Base-by-base conservation (phyloP, 139 green algal species). In the Coelastrella sp. region DNA sequence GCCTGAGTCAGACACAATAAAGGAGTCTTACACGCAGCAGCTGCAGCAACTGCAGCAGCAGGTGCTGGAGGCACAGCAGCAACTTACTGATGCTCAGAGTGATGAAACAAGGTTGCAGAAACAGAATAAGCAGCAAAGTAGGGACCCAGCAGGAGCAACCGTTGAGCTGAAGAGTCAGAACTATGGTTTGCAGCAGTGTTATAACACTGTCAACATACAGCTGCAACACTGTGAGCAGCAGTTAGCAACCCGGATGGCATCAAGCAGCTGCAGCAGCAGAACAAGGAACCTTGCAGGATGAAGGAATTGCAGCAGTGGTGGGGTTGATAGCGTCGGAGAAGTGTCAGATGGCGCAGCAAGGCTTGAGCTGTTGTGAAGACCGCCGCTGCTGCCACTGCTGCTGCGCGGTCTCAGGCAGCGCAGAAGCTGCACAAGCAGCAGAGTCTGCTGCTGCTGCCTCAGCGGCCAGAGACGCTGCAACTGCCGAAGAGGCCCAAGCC, bases 291-390 rank as follows among this genome's bases (percentile, higher is more conserved):
- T n/a, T 75, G 80, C 3, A 59, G 32, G 14, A 64, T 16, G 7
- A 87, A 22, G 32, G 65, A 22, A 78, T 79, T 65, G 10, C 82
- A 64, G 64, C 64, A 20, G 82, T 87, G 61, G 5, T 87, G 32
- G 82, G 64, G 19, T 20, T 58, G n/a, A 65, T 79, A 5, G 14
- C 82, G 56, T n/a, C 82, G 56, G 4, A n/a, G 22, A 57, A n/a
- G n/a, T 66, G 80, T n/a, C 59, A 71, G 78, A 8, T 19, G 74
- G 60, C 80, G 22, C 14, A 56, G 6, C 16, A 47, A 5, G 3
- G 10, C 8, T 5, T 0, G 13, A 23, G 78, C 2, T 68, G 78
- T 22, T 6, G 7, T 59, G 8, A 78, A 78, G 32, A 65, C 82
- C 20, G 32, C 82, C 56, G 11, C 65, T 66, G 23, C 4, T 65